Percentiles rank a stretch among this genome's conserved stretches.
Evolutionary conservation across 495 filamentous ascomycete species (phyloP).

Genomic region (Annulohypoxylon maeteangense): DNA sequence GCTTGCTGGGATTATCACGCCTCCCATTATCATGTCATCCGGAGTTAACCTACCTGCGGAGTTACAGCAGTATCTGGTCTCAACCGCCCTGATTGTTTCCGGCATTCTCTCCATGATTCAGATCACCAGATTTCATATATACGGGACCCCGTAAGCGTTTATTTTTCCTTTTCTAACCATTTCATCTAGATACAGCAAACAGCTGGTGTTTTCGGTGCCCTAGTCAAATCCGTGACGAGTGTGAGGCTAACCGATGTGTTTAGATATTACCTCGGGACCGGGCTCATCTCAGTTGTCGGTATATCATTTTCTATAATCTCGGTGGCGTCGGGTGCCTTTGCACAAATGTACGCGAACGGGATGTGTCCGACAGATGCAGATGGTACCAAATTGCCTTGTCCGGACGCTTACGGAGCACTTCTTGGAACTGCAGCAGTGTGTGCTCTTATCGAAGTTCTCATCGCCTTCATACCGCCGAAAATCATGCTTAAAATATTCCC

Average conservation of each 20-base stretch:
- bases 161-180: neutral
- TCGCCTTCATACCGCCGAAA: slow-evolving; percentile 77
- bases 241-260: neutral
- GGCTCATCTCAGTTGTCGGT: slow-evolving; percentile 89
- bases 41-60: slow-evolving; percentile 73
- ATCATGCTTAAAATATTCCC: slow-evolving; percentile 84
- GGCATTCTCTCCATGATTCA: slow-evolving; percentile 83
- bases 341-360: slow-evolving; percentile 88
- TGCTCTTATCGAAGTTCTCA: slow-evolving; percentile 77
- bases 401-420: slow-evolving; percentile 85
- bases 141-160: slow-evolving; percentile 70
- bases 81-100: slow-evolving; percentile 86
- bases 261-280: slow-evolving; percentile 83
- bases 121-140: slow-evolving; percentile 86
- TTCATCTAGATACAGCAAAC: neutral
- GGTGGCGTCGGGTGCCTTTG: slow-evolving; percentile 78
- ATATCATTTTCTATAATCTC: slow-evolving; percentile 90
- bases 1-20: slow-evolving; percentile 72
- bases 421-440: slow-evolving; percentile 78
- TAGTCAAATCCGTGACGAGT: neutral
- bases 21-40: slow-evolving; percentile 77
- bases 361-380: slow-evolving; percentile 72
- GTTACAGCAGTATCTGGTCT: slow-evolving; percentile 80
- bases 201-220: neutral
- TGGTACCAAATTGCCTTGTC: slow-evolving; percentile 79